Evolutionary conservation across 306 rosid genomes (phyloP).

Genomic region (Quercus parvula): DNA sequence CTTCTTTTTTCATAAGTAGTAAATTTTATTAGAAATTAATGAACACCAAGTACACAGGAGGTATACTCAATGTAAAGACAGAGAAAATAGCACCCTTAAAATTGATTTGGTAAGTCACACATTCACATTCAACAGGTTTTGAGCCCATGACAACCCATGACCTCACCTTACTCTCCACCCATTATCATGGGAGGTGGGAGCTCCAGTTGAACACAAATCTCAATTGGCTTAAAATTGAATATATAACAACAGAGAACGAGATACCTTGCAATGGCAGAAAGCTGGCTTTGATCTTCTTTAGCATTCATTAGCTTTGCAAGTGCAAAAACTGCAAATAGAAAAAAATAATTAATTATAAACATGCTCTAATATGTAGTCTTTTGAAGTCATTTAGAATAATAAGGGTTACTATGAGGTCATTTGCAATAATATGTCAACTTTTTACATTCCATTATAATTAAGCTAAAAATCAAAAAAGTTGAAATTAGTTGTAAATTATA

Average conservation of each 20-base stretch:
- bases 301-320: constrained; percentile 90
- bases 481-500: background rate
- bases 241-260: constrained; percentile 4
- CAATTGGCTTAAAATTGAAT: background rate
- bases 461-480: background rate
- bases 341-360: background rate
- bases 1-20: too few species aligned
- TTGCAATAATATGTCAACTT: background rate
- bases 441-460: background rate
- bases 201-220: too few species aligned
- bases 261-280: constrained; percentile 95
- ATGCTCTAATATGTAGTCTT: background rate
- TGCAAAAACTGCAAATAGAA: constrained; percentile 67
- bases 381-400: background rate
- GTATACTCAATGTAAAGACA: too few species aligned
- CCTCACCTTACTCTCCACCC: too few species aligned
- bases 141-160: too few species aligned
- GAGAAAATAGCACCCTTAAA: too few species aligned
- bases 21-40: too few species aligned
- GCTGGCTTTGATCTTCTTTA: constrained; percentile 86
- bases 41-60: too few species aligned
- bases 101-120: too few species aligned
- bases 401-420: background rate
- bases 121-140: too few species aligned
- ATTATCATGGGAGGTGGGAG: too few species aligned